These are phyloP conservation scores for Saccharomycopsis hybrid DNA, from an alignment of 1,139 yeast species.

Conservation along the genomic window DNA sequence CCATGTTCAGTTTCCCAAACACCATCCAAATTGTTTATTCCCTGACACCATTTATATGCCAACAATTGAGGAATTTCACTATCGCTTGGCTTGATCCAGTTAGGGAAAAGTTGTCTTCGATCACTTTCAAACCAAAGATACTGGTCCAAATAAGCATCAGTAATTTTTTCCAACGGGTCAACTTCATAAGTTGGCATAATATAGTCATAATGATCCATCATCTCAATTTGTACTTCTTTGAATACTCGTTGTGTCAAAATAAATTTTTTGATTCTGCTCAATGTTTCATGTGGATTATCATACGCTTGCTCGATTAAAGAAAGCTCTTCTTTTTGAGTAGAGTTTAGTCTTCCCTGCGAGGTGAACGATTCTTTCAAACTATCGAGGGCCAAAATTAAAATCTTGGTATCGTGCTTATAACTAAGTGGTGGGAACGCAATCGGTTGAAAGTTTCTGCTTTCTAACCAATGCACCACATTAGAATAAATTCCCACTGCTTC, in stretches of 20 bases:
- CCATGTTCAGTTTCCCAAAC: slow-evolving; percentile 79
- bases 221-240: slow-evolving; percentile 79
- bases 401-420: slow-evolving; percentile 89
- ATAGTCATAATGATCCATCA: slow-evolving; percentile 88
- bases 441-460: slow-evolving; percentile 73
- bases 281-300: slow-evolving; percentile 92
- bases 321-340: slow-evolving; percentile 84
- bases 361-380: slow-evolving; percentile 76
- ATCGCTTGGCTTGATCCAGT: slow-evolving; percentile 95
- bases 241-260: slow-evolving; percentile 85
- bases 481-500: slow-evolving; percentile 85
- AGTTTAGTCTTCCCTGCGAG: slow-evolving; percentile 79
- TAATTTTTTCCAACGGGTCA: slow-evolving; percentile 90
- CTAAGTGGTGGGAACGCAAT: slow-evolving; percentile 92
- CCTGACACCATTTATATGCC: slow-evolving; percentile 93
- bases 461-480: slow-evolving; percentile 92
- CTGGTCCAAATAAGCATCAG: slow-evolving; percentile 94
- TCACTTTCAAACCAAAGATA: slow-evolving; percentile 96
- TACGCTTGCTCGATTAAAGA: slow-evolving; percentile 94
- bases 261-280: slow-evolving; percentile 76
- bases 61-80: slow-evolving; percentile 88
- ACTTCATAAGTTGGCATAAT: slow-evolving; percentile 80
- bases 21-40: slow-evolving; percentile 70
- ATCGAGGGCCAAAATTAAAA: slow-evolving; percentile 83
- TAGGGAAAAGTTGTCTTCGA: slow-evolving; percentile 80